phyloP scores from a whole-genome alignment of 257 asterid genomes.

The Verbena officinalis region DNA sequence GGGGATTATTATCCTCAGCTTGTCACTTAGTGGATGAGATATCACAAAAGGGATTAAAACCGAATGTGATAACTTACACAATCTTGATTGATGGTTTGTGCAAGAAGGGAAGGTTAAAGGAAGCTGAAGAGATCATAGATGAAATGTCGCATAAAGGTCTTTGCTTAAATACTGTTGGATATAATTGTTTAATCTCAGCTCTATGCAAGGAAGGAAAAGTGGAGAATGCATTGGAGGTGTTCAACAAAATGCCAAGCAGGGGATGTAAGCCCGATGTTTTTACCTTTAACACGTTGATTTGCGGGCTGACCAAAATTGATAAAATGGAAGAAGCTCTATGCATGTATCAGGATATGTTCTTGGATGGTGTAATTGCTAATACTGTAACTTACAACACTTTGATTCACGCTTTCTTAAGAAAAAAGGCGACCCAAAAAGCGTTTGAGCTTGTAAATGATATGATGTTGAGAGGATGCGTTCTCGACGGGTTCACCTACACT shows the following conservation, averaged over 20 bases:
- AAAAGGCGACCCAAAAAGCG: conserved; percentile 58
- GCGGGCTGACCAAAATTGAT: conserved; percentile 61
- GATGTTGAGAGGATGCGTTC: conserved; percentile 73
- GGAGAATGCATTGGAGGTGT: conserved; percentile 55
- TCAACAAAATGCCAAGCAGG: conserved; percentile 46
- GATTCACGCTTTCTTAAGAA: conserved; percentile 67
- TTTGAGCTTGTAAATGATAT: conserved; percentile 77
- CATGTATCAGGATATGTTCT: conserved; percentile 70
- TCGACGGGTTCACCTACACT: conserved; percentile 70
- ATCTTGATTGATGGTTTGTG: conserved; percentile 77
- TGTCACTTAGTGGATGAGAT: conserved; percentile 53
- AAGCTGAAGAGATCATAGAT: conserved; percentile 56
- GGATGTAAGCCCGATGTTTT: conserved; percentile 77
- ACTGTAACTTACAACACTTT: conserved; percentile 78
- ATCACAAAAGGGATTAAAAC: conserved; percentile 49
- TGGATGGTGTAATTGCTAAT: conserved; percentile 83
- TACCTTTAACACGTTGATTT: conserved; percentile 72
- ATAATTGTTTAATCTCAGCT: conserved; percentile 77
- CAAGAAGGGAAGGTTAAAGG: conserved; percentile 61
- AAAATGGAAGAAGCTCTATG: conserved; percentile 69
- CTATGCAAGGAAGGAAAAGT: conserved; percentile 67
- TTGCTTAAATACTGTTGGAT: conserved; percentile 69
- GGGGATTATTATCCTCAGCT: conserved; percentile 69
- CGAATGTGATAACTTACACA: conserved; percentile 74
- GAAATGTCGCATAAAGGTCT: conserved; percentile 71